Evolutionary conservation across 495 filamentous ascomycete species (phyloP).

Genomic region (Tuber brumale): DNA sequence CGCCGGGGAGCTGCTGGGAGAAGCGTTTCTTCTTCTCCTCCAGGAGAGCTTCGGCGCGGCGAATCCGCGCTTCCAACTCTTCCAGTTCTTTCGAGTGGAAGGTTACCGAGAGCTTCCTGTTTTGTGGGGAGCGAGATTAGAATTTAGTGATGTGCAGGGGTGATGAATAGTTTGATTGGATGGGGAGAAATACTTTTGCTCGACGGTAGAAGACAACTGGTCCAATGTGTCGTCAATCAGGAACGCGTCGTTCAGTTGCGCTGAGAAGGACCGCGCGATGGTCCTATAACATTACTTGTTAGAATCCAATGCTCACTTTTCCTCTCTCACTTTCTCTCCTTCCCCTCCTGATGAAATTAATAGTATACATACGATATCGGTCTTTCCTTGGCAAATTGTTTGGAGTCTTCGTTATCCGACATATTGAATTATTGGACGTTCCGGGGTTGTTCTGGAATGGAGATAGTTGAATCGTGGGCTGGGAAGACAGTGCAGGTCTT

Average conservation of each 20-base stretch:
- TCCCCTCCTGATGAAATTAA: neutral
- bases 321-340: neutral
- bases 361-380: conserved; percentile 29
- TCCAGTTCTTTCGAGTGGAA: conserved; percentile 74
- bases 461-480: neutral
- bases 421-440: conserved; percentile 15
- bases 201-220: conserved; percentile 66
- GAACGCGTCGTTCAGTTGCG: conserved; percentile 82
- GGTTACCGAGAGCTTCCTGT: conserved; percentile 63
- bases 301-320: conserved; percentile 8
- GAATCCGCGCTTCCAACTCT: conserved; percentile 72
- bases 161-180: neutral
- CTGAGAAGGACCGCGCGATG: conserved; percentile 78
- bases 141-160: conserved; percentile 19
- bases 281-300: conserved; percentile 52
- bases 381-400: conserved; percentile 25
- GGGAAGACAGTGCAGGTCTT: neutral
- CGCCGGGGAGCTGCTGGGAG: conserved; percentile 25
- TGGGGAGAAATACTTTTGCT: conserved; percentile 66
- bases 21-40: conserved; percentile 48
- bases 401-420: conserved; percentile 27
- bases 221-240: conserved; percentile 72
- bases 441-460: neutral
- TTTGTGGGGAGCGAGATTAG: conserved; percentile 33
- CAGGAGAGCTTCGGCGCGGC: conserved; percentile 75